Evolutionary conservation across 2,329 filamentous ascomycete genomes (phyloP), one percentile per base, ranked within the genome.

Genomic region (Neopestalotiopsis sp.): DNA sequence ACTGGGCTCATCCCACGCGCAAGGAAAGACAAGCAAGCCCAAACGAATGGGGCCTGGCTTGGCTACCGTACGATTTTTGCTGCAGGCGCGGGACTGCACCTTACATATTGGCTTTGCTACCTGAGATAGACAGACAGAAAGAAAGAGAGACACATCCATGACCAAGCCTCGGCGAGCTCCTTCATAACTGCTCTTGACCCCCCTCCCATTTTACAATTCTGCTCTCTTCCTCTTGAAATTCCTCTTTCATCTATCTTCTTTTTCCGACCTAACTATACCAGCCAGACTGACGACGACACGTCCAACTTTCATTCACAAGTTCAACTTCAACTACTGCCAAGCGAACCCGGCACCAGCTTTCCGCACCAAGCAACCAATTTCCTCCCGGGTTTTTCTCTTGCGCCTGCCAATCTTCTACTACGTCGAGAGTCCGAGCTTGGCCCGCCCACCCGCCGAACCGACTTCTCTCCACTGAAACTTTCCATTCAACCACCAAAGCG

Each of bases 1-100:
- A 52, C 62, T 28, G 32, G 62, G 62, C 62, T n/a, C 62, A 65
- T 49, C 62, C 62, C 62, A 38, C 38, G 32, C 60, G 40, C 20
- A 60, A 14, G 34, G 34, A 13, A 60, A 52, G n/a, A 52, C 17
- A 52, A 20, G 45, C 17, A 52, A 14, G 24, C 57, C 20, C 30
- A 10, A 20, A 52, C 62, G 40, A 65, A 24, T 3, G n/a, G 20
- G 20, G 20, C 14, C 32, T 32, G 40, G 60, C 32, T 10, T 38
- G 7, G 12, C 13, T 34, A 24, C 40, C 20, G 38, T 52, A 65
- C 38, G 62, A 49, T 52, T 52, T 45, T 52, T 65, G 24, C 40
- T 42, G 24, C 24, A 28, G n/a, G 32, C 17, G 32, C n/a, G 60
- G 38, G 13, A 17, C 57, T 60, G 6, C 57, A 30, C 7, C 57